Base-by-base conservation (phyloP, 768 basidiomycete genomes). In the Tricholoma terreum region DNA sequence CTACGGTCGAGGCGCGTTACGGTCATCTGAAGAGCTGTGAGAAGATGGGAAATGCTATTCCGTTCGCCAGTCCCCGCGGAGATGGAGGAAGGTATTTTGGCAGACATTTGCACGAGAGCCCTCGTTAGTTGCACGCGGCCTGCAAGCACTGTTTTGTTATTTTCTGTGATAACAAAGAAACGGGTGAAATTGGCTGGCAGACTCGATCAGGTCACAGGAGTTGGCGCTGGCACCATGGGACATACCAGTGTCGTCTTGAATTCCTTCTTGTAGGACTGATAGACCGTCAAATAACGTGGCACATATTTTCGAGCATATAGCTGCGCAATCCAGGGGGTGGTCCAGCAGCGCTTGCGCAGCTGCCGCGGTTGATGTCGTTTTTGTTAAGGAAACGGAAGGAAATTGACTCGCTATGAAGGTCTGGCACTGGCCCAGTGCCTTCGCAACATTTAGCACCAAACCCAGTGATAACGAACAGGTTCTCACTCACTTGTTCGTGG, bases 401-500 rank as follows among this genome's bases (percentile, higher is more conserved):
- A 92, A 68, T 43, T 82, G 67, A 52, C 70, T 64, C 11, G 71
- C 63, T 17, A 92, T 69, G 71, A 88, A 92, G 15, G 66, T 72
- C n/a, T 75, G 76, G 68, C 90, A 93, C 70, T 93, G 90, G 14
- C 90, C 90, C 22, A 92, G 70, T 12, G 90, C 90, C 90, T 51
- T n/a, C 31, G 11, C 24, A 54, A 11, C 33, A 7, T n/a, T n/a
- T n/a, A 33, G 22, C 42, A 58, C 38, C 22, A 40, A 34, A 10
- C 54, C 51, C 51, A 50, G 36, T 61, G 50, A 9, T 31, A 36
- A 9, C 24, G 19, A 6, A 45, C 45, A 49, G 56, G n/a, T 31
- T 49, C 35, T 35, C 2, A 54, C 65, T 50, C 54, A 90, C 90
- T 75, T 92, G 90, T 66, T 92, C 90, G 59, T 93, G 90, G 71